These are phyloP conservation scores for Quercus aquifolioides DNA, from an alignment of 306 rosid species.

Conservation along the genomic window DNA sequence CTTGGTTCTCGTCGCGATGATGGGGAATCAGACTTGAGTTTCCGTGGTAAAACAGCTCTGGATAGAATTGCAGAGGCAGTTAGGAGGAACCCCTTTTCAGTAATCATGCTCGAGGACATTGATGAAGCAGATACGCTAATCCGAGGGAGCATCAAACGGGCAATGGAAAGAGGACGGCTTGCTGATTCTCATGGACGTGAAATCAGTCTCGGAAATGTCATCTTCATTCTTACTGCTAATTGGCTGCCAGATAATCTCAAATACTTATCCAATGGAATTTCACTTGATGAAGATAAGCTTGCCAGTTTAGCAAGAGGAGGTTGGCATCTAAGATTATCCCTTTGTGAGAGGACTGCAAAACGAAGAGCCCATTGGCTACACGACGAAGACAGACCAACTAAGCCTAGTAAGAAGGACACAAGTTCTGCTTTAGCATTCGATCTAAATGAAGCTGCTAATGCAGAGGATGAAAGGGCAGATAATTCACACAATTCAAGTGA, in stretches of 20 bases:
- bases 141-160: slow-evolving; percentile 68
- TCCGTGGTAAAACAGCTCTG: slow-evolving; percentile 80
- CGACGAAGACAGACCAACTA: slow-evolving; percentile 53
- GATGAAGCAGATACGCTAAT: slow-evolving; percentile 60
- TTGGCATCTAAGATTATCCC: slow-evolving; percentile 74
- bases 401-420: slow-evolving; percentile 54
- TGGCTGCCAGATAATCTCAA: slow-evolving; percentile 78
- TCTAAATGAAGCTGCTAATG: slow-evolving; percentile 74
- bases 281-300: slow-evolving; percentile 62
- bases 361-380: slow-evolving; percentile 66
- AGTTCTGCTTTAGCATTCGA: slow-evolving; percentile 58
- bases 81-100: slow-evolving; percentile 72
- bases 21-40: slow-evolving; percentile 53
- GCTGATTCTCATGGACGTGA: slow-evolving; percentile 88
- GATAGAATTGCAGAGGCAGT: slow-evolving; percentile 85
- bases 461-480: slow-evolving; percentile 64
- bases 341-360: slow-evolving; percentile 52
- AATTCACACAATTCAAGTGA: slow-evolving; percentile 93
- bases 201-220: slow-evolving; percentile 73
- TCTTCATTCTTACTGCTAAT: slow-evolving; percentile 75
- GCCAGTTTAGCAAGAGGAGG: slow-evolving; percentile 43
- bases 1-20: slow-evolving; percentile 54
- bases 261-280: slow-evolving; percentile 41
- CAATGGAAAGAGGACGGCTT: slow-evolving; percentile 86
- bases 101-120: slow-evolving; percentile 81